Percentiles rank a stretch among this genome's conserved stretches.
These are phyloP conservation scores for Mycena sanguinolenta DNA, from an alignment of 768 basidiomycete genomes.

Conservation along the genomic window DNA sequence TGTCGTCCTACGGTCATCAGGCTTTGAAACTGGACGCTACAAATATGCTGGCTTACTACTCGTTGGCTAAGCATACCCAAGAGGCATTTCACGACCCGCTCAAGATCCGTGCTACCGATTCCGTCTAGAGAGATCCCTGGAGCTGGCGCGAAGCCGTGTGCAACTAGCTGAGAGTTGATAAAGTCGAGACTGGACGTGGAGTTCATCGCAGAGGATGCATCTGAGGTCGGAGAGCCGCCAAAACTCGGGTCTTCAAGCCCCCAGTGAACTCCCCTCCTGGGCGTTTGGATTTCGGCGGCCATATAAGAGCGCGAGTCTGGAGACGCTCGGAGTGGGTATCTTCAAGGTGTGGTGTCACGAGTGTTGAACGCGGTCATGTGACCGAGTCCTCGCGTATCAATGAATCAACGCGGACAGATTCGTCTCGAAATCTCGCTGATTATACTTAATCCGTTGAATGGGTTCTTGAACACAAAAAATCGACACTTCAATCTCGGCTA, in stretches of 20 bases:
- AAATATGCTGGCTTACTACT: conserved; percentile 66
- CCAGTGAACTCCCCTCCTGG: conserved; percentile 60
- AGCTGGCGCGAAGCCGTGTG: conserved; percentile 79
- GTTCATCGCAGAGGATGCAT: conserved; percentile 59
- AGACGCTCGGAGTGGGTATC: background rate
- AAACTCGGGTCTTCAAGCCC: conserved; percentile 44
- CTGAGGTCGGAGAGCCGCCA: conserved; percentile 58
- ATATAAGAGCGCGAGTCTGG: background rate
- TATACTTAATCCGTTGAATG: too few species aligned
- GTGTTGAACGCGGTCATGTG: background rate
- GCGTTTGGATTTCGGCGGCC: conserved; percentile 34
- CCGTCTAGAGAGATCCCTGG: conserved; percentile 81
- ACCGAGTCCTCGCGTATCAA: background rate
- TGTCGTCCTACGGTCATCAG: conserved; percentile 65
- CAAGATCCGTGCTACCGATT: conserved; percentile 65
- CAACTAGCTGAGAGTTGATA: conserved; percentile 84
- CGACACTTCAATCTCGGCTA: too few species aligned
- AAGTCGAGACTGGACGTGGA: conserved; percentile 80
- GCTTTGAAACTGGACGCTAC: background rate
- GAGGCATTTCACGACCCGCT: conserved; percentile 79
- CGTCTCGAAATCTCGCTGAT: too few species aligned
- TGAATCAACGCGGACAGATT: too few species aligned
- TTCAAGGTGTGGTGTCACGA: too few species aligned
- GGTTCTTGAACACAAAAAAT: too few species aligned
- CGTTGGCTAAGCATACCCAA: conserved; percentile 82